Evolutionary conservation across 2,329 filamentous ascomycete genomes (phyloP).

Genomic region (Fusarium sp.): DNA sequence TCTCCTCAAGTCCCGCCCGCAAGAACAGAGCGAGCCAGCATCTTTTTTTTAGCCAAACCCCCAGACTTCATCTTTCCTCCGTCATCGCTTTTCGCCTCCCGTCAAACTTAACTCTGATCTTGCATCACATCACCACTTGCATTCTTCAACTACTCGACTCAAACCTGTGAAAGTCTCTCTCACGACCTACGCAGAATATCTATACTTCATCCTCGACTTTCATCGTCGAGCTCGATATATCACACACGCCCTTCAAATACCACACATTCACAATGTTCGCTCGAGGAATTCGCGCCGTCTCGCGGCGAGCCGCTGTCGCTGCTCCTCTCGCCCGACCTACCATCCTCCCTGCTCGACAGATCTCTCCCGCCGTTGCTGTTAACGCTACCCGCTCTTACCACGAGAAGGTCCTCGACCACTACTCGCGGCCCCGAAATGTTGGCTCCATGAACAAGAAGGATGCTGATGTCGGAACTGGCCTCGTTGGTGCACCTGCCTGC

Average conservation of each 20-base stretch:
- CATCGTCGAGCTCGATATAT: slow-evolving; percentile 20
- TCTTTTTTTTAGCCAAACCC: slow-evolving; percentile 48
- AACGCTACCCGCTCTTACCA: slow-evolving; percentile 63
- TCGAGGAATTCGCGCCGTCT: slow-evolving; percentile 60
- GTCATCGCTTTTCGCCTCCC: slow-evolving; percentile 47
- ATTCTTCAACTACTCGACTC: slow-evolving; percentile 7
- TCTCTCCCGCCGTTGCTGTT: slow-evolving; percentile 57
- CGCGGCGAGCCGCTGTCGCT: slow-evolving; percentile 60
- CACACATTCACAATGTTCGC: slow-evolving; percentile 59
- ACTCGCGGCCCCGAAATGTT: slow-evolving; percentile 67
- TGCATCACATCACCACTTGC: slow-evolving; percentile 33
- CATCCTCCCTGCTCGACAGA: slow-evolving; percentile 57
- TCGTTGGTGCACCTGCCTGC: slow-evolving; percentile 89
- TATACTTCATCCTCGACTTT: not conserved
- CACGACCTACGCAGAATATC: slow-evolving; percentile 20
- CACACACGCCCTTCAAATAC: slow-evolving; percentile 1
- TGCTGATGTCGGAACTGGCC: slow-evolving; percentile 86
- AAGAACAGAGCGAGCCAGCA: slow-evolving; percentile 23
- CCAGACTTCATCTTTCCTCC: slow-evolving; percentile 39
- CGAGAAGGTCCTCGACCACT: slow-evolving; percentile 67
- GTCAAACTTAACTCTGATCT: slow-evolving; percentile 22
- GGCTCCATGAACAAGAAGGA: slow-evolving; percentile 78
- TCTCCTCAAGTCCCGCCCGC: slow-evolving; percentile 48
- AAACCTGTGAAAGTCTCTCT: not conserved
- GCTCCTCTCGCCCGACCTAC: slow-evolving; percentile 56